Percentiles rank a stretch among this genome's conserved stretches.
These are phyloP conservation scores for Cryptosporidium meleagridis DNA, from an alignment of 169 alveolate genomes.

Conservation along the genomic window DNA sequence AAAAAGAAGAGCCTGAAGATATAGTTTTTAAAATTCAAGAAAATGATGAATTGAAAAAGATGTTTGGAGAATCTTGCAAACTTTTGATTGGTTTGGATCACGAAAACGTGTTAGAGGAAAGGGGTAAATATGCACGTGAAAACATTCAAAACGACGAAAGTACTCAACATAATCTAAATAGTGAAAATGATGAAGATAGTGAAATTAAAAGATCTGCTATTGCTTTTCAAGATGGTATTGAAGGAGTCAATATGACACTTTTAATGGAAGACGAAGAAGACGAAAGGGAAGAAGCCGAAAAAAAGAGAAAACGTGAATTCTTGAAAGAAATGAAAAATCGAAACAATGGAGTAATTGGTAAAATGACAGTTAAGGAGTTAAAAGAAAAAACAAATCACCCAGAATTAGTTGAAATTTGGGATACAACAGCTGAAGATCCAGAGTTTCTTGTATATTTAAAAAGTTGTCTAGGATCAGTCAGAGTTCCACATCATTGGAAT, in stretches of 20 bases:
- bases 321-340: conserved; percentile 8
- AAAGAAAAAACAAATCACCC: conserved; percentile 82
- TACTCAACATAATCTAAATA: neutral
- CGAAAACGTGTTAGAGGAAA: neutral
- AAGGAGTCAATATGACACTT: neutral
- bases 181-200: neutral
- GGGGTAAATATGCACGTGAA: neutral
- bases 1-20: neutral
- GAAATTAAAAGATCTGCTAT: neutral
- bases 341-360: conserved; percentile 50
- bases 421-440: conserved; percentile 96
- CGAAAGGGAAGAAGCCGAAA: conserved; percentile 1
- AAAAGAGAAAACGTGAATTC: neutral
- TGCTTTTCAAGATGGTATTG: neutral
- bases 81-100: conserved; percentile 20
- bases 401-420: conserved; percentile 94
- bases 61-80: conserved; percentile 46
- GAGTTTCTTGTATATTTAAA: conserved; percentile 93
- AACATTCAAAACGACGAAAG: neutral
- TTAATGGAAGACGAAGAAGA: conserved; percentile 37
- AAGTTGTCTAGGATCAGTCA: conserved; percentile 93
- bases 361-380: conserved; percentile 60
- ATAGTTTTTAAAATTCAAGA: conserved; percentile 5
- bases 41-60: neutral
- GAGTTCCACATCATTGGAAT: conserved; percentile 98